Evolutionary conservation across 495 filamentous ascomycete genomes (phyloP), one percentile per base, ranked within the genome.

Genomic region (Podospora tetraspora): DNA sequence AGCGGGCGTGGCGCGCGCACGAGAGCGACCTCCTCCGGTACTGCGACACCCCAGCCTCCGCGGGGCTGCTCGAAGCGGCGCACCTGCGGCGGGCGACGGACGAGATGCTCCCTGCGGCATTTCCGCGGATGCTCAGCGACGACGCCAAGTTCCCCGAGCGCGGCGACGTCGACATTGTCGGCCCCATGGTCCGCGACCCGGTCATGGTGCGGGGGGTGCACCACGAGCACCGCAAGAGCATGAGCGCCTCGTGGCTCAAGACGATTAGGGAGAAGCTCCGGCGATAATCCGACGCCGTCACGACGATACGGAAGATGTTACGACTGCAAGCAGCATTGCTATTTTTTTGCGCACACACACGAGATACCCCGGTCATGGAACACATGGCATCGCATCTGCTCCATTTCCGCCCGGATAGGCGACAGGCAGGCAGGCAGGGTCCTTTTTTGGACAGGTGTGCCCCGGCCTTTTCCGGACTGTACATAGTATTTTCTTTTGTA

Each of bases 161-260:
- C 61, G 93, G 92, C 29, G 92, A 97, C 71, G 89, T 92, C 65
- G 92, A 96, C 75, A 95, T 97, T 68, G 92, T 97, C 16, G 94
- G 93, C 1, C 93, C 94, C 3, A 97, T 97, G 94, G 87, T 88
- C 13, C 85, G 89, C 62, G 85, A 88, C 66, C 77, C 79, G 7
- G 75, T 80, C 63, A 84, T 84, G 82, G 72, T 75, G 25, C 78
- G 80, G 23, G 73, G 78, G 19, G 74, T 71, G 9, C 71, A 76
- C 11, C 66, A 76, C 22, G 82, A 52, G 43, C 43, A 84, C 23
- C 76, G 76, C 61, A 79, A 78, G 66, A 74, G 72, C 56, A 72
- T 75, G n/a, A 74, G 78, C 6, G 72, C 79, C 21, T 77, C 78
- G 60, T 84, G 81, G 81, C 60, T 78, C 69, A 82, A 79, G 68